Evolutionary conservation across 2,329 filamentous ascomycete species (phyloP), one percentile per base, ranked within the genome.

Genomic region (Juglanconis juglandina): DNA sequence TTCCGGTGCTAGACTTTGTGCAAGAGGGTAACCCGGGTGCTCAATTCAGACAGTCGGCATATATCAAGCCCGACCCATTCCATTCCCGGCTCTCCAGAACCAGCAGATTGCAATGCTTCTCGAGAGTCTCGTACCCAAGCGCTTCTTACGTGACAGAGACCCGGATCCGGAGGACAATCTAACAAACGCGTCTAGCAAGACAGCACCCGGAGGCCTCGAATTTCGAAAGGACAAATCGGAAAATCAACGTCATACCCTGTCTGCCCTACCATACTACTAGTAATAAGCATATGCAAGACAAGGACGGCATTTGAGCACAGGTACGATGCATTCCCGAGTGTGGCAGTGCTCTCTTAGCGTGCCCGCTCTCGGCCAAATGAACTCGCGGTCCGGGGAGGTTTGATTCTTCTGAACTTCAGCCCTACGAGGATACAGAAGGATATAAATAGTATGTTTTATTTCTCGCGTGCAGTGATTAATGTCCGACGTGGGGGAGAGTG

Each of bases 331-430:
- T 5, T 41, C 56, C 44, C 47, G 32, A 64, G 42, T 37, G 62
- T 62, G 62, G 62, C 62, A 57, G 57, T 64, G 62, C 61, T 62
- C 50, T 53, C 50, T 48, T 62, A 64, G 62, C 56, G 56, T 35
- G n/a, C 32, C 35, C 17, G 24, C 34, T 10, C 32, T 30, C 39
- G 37, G 37, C 37, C 55, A 56, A 48, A 46, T 30, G 51, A 13
- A 2, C 34, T 17, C 13, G 44, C 32, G 47, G 24, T 24, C 24
- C 24, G 24, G 35, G 17, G 7, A 48, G 9, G 17, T 44, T 5
- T 5, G 17, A 41, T 17, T 14, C 4, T 49, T 56, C 49, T 52
- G 51, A 30, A 50, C 48, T 52, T 64, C 62, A 64, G 62, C 62
- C 62, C 60, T 64, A 64, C 50, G 51, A 49, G 34, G 41, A 56